Evolutionary conservation across 2,329 filamentous ascomycete species (phyloP).

Genomic region (Nannizziopsis barbatae): DNA sequence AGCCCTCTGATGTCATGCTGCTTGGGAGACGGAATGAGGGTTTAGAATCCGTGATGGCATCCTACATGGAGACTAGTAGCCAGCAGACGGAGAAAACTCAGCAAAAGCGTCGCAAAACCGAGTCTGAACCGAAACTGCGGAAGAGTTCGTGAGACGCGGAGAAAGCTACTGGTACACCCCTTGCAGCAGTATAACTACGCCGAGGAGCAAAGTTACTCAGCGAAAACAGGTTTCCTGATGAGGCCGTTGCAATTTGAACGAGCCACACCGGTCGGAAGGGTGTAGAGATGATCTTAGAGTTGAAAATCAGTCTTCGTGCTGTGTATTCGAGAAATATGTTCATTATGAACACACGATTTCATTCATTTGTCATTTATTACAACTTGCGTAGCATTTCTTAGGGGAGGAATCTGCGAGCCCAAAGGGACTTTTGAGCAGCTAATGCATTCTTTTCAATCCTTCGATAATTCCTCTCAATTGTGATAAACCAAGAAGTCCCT

Average conservation of each 20-base stretch:
- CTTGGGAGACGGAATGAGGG: constrained; percentile 80
- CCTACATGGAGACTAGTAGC: constrained; percentile 25
- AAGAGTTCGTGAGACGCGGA: background rate
- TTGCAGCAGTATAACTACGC: too few species aligned
- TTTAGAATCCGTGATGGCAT: constrained; percentile 58
- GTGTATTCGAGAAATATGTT: too few species aligned
- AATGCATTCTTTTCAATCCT: constrained; percentile 43
- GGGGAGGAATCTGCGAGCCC: too few species aligned
- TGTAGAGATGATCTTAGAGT: too few species aligned
- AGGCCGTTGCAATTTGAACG: too few species aligned
- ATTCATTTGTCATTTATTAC: too few species aligned
- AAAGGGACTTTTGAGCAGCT: background rate
- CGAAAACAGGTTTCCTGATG: too few species aligned
- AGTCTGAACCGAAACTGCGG: background rate
- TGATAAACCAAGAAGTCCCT: constrained; percentile 45
- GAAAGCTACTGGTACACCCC: too few species aligned
- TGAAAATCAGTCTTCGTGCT: too few species aligned
- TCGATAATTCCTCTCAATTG: constrained; percentile 51
- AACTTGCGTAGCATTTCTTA: background rate
- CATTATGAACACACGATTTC: too few species aligned
- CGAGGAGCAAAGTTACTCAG: too few species aligned
- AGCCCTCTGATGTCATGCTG: constrained; percentile 76
- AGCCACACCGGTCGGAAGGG: too few species aligned
- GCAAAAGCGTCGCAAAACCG: background rate
- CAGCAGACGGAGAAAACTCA: background rate